phyloP scores from a whole-genome alignment of 495 filamentous ascomycete species.

The Letharia columbiana region DNA sequence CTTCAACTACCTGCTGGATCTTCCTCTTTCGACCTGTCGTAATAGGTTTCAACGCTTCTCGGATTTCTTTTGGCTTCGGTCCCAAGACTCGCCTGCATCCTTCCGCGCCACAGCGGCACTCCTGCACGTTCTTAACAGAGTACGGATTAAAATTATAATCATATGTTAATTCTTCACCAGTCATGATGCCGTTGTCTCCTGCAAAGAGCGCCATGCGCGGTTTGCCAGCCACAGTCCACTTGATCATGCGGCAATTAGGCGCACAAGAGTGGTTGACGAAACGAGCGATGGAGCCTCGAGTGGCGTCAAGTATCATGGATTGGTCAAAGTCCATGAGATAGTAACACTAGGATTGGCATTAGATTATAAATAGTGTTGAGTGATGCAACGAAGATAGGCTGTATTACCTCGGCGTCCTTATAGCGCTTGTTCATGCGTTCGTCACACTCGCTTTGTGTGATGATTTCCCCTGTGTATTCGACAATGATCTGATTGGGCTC shows the following conservation, averaged over 20 bases:
- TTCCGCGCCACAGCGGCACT: slow-evolving; percentile 69
- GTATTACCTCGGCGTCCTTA: slow-evolving; percentile 73
- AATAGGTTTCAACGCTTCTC: slow-evolving; percentile 36
- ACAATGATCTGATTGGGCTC: slow-evolving; percentile 90
- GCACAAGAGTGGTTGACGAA: slow-evolving; percentile 98
- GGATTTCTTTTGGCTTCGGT: slow-evolving; percentile 55
- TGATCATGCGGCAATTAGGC: slow-evolving; percentile 96
- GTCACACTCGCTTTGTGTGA: slow-evolving; percentile 88
- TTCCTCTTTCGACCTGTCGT: slow-evolving; percentile 35
- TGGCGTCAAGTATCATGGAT: slow-evolving; percentile 98
- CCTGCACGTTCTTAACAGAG: slow-evolving; percentile 71
- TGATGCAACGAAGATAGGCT: not conserved
- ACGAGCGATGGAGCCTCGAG: slow-evolving; percentile 86
- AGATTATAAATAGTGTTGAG: not conserved
- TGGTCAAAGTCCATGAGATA: slow-evolving; percentile 98
- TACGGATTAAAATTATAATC: slow-evolving; percentile 98
- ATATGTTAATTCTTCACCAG: slow-evolving; percentile 94
- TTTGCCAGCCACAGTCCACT: slow-evolving; percentile 91
- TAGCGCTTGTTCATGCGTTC: slow-evolving; percentile 85
- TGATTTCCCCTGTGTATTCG: slow-evolving; percentile 95
- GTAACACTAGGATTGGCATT: slow-evolving; percentile 55
- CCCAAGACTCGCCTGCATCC: slow-evolving; percentile 75
- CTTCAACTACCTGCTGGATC: slow-evolving; percentile 33
- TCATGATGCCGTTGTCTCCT: slow-evolving; percentile 78
- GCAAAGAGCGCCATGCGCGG: slow-evolving; percentile 97